Percentiles rank a stretch among this genome's conserved stretches.
Evolutionary conservation across 2,329 filamentous ascomycete genomes (phyloP).

Genomic region (Falciphora oryzae): DNA sequence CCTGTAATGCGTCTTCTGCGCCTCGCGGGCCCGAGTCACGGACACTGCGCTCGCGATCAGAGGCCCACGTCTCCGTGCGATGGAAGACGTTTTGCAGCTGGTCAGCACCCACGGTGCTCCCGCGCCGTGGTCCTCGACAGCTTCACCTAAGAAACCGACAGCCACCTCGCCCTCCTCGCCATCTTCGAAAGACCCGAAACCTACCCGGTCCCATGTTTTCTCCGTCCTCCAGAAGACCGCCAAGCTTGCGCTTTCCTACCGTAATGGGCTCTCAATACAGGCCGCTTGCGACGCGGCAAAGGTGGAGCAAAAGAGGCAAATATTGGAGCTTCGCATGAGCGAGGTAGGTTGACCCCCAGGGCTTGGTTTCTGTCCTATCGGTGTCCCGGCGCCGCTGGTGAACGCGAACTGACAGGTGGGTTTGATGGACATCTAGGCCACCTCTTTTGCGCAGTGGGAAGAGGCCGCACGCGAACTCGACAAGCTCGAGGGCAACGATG

Average conservation of each 20-base stretch:
- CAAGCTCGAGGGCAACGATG: conserved; percentile 69
- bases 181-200: not conserved
- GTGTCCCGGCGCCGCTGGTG: not conserved
- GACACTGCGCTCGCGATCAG: not conserved
- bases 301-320: conserved; percentile 12
- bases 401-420: not conserved
- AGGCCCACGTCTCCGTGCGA: not conserved
- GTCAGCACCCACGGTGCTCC: not conserved
- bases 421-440: conserved; percentile 44
- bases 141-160: not conserved
- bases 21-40: not conserved
- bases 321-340: conserved; percentile 15
- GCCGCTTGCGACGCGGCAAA: not conserved
- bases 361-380: not conserved
- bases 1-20: not conserved
- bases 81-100: conserved; percentile 1
- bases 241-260: conserved; percentile 1
- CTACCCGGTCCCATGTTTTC: not conserved
- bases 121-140: not conserved
- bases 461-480: conserved; percentile 72
- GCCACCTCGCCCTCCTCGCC: not conserved
- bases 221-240: conserved; percentile 4
- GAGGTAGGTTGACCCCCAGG: conserved; percentile 10
- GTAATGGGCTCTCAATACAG: not conserved
- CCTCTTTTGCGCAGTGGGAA: conserved; percentile 67